Base-by-base conservation (phyloP, 23 red algal genomes). In the Gracilaria domingensis region DNA sequence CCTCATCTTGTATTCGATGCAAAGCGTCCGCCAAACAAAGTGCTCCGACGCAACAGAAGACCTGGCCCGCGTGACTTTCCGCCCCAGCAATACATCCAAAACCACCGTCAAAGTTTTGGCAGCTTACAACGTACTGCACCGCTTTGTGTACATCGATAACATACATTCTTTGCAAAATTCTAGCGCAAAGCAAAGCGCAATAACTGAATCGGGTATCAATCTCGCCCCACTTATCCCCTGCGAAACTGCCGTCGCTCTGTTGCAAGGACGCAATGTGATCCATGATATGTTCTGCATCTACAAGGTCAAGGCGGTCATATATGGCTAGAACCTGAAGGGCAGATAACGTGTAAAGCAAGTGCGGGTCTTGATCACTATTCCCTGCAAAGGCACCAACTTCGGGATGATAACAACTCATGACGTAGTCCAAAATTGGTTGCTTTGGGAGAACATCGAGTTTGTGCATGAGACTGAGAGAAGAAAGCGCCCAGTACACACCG, bases 171-270 rank as follows among this genome's bases (percentile, higher is more conserved):
- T 58, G n/a, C 48, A 99, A 60, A 36, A 99, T 89, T 32, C 47
- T 32, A 21, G 91, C 58, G 17, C 55, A 85, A 32, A 99, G 80
- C 32, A 95, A 47, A 18, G 90, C 97, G 29, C 85, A 89, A 76
- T 96, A 99, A 69, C 66, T 88, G 93, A 99, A 99, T 9, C 97
- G 93, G 17, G 91, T 96, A 62, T 99, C 97, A 59, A 99, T 79
- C 72, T 99, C 97, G 58, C 94, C 94, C 89, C 90, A 96, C 37
- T 67, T 66, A 66, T 96, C 94, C n/a, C 97, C 97, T 0, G 71
- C 67, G 85, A 99, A 99, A n/a, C 93, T 95, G 24, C 97, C 97
- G 66, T 96, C 93, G 26, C 70, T 7, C 54, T 74, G 71, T 78
- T 99, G 97, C 76, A 99, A 75, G 36, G 44, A 70, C 32, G 42